These are phyloP conservation scores for Apiospora koreana DNA, from an alignment of 2,329 filamentous ascomycete genomes.

Conservation along the genomic window DNA sequence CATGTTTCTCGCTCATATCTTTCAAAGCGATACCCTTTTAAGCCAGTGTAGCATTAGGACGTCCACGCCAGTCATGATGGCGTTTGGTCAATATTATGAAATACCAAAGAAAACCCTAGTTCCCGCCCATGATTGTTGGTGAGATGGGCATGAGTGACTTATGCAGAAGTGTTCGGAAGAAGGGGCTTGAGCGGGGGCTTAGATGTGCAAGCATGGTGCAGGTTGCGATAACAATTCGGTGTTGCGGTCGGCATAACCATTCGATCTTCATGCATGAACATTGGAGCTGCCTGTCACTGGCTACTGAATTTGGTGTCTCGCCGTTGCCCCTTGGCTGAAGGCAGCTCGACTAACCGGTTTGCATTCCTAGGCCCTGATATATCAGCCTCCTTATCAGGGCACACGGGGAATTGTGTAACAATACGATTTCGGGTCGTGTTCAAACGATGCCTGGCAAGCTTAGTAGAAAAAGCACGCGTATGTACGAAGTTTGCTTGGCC, in stretches of 20 bases:
- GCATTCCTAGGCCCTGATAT: not conserved
- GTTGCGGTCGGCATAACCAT: no score
- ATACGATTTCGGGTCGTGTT: not conserved
- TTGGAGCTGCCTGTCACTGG: not conserved
- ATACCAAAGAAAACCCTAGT: not conserved
- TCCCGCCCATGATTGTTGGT: not conserved
- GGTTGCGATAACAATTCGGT: not conserved
- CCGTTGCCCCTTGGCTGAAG: not conserved
- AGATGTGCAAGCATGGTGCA: not conserved
- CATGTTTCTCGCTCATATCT: not conserved
- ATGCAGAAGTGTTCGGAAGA: not conserved
- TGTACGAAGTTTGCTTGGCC: not conserved
- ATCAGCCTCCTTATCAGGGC: not conserved
- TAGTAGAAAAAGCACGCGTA: not conserved
- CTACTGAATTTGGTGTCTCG: not conserved
- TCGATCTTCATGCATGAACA: not conserved
- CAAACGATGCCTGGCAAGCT: not conserved
- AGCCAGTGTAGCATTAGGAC: slow-evolving; percentile 6
- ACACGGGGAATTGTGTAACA: not conserved
- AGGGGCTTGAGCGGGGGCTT: not conserved
- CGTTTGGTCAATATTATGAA: slow-evolving; percentile 4
- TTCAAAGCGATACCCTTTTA: slow-evolving; percentile 5
- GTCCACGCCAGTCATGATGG: slow-evolving; percentile 4
- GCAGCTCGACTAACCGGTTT: not conserved
- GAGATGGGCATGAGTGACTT: not conserved